Conservation (phyloP, 73 alveolate species). For the Blepharisma japonicum region DNA sequence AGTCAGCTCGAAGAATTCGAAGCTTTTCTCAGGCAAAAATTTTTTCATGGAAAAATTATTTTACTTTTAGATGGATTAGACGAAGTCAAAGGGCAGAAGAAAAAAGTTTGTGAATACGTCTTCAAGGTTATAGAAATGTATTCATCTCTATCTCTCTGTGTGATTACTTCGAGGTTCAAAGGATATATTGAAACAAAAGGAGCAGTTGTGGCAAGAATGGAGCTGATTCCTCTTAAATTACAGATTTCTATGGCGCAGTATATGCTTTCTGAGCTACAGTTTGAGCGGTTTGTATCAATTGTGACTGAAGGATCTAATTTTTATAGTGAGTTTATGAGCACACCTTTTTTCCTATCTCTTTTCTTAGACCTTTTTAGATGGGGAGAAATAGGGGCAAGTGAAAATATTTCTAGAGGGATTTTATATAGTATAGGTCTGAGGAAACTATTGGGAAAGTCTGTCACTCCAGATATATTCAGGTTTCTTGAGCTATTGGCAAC, state of each 20-base stretch:
- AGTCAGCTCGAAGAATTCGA: constrained; percentile 19
- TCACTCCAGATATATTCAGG: no score
- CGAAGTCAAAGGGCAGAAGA: no score
- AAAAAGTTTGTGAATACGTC: not conserved
- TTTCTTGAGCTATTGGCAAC: not conserved
- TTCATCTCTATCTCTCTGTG: not conserved
- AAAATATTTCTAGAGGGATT: not conserved
- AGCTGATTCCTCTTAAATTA: constrained; percentile 3
- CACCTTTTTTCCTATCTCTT: constrained; percentile 13
- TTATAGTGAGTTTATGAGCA: constrained; percentile 1
- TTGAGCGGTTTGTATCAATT: constrained; percentile 4
- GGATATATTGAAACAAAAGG: not conserved
- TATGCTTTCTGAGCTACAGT: constrained; percentile 18
- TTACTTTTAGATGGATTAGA: constrained; percentile 11
- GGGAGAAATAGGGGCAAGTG: constrained; percentile 9
- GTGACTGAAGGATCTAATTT: not conserved
- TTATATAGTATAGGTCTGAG: not conserved
- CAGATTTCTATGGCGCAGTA: constrained; percentile 28
- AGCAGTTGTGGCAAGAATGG: not conserved
- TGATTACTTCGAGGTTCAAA: not conserved
- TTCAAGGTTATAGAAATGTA: not conserved
- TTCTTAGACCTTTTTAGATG: constrained; percentile 18
- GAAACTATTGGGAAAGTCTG: constrained; percentile 14
- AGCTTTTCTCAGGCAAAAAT: constrained; percentile 8
- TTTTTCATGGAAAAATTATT: constrained; percentile 18